Percentiles rank a stretch among this genome's conserved stretches.
Conservation (phyloP, 139 green algal genomes). For the Raphidocelis subcapitata region DNA sequence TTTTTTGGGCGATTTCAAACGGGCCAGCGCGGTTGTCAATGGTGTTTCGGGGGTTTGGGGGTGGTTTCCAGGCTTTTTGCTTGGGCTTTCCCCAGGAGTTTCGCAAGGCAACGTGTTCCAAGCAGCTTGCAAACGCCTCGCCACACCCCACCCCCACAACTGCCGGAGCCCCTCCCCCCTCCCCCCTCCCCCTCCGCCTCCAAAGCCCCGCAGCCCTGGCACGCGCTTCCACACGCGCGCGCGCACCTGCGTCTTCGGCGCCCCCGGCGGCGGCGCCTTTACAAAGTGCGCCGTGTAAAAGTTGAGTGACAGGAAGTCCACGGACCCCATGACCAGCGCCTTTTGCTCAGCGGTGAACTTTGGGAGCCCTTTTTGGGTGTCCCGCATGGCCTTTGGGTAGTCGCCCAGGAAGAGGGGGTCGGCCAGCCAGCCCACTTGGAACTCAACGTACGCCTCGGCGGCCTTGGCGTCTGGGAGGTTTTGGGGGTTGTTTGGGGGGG, state of each 20-base stretch:
- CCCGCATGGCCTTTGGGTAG: slow-evolving; percentile 37
- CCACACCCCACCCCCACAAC: too few relatives aligned
- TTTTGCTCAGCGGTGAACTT: slow-evolving; percentile 33
- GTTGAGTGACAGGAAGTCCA: slow-evolving; percentile 49
- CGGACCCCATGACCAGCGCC: slow-evolving; percentile 25
- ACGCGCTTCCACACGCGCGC: too few relatives aligned
- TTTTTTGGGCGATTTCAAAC: too few relatives aligned
- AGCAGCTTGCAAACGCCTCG: too few relatives aligned
- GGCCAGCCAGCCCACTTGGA: slow-evolving; percentile 44
- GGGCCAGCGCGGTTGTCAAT: too few relatives aligned
- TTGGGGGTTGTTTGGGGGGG: neutral
- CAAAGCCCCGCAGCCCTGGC: too few relatives aligned
- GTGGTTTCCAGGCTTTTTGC: neutral
- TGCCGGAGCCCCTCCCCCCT: too few relatives aligned
- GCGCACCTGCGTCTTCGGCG: slow-evolving; percentile 17
- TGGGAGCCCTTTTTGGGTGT: slow-evolving; percentile 32
- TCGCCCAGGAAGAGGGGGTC: slow-evolving; percentile 49
- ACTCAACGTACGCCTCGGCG: slow-evolving; percentile 22
- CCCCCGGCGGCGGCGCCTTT: slow-evolving; percentile 4
- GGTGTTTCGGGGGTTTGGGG: neutral
- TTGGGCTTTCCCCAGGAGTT: too few relatives aligned
- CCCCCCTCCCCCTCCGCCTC: too few relatives aligned
- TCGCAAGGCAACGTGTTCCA: too few relatives aligned
- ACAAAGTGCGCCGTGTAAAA: slow-evolving; percentile 45
- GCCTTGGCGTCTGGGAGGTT: slow-evolving; percentile 13